phyloP scores from a whole-genome alignment of 2,329 filamentous ascomycete genomes.

The Kalaharituber pfeilii region DNA sequence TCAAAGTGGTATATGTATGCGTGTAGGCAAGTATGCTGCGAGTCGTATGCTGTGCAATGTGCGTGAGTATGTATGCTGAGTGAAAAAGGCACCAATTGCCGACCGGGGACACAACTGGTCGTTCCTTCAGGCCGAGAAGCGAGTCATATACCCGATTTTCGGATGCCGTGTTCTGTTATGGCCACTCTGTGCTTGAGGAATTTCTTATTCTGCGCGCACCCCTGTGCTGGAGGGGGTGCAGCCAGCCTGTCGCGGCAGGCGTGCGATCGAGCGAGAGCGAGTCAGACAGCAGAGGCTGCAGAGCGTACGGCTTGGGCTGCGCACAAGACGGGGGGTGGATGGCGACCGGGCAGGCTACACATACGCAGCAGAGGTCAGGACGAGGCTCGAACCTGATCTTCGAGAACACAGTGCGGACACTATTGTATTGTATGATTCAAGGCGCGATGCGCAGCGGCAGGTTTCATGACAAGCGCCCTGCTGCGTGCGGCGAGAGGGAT shows the following conservation, averaged over 20 bases:
- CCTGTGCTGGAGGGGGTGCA: too few relatives aligned
- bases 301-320: too few relatives aligned
- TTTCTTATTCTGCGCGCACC: too few relatives aligned
- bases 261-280: background rate
- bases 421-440: too few relatives aligned
- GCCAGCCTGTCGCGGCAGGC: too few relatives aligned
- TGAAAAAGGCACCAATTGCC: background rate
- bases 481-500: too few relatives aligned
- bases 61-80: background rate
- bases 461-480: too few relatives aligned
- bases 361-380: background rate
- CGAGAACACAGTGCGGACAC: background rate
- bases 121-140: background rate
- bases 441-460: too few relatives aligned
- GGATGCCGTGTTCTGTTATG: too few relatives aligned
- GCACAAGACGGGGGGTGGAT: too few relatives aligned
- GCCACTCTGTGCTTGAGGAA: too few relatives aligned
- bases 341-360: background rate
- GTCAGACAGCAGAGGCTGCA: background rate
- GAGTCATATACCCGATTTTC: background rate
- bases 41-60: background rate
- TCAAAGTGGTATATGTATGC: background rate
- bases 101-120: background rate
- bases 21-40: too few relatives aligned
- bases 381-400: background rate